Evolutionary conservation across 2,329 filamentous ascomycete genomes (phyloP).

Genomic region (Pseudogymnoascus pannorum): DNA sequence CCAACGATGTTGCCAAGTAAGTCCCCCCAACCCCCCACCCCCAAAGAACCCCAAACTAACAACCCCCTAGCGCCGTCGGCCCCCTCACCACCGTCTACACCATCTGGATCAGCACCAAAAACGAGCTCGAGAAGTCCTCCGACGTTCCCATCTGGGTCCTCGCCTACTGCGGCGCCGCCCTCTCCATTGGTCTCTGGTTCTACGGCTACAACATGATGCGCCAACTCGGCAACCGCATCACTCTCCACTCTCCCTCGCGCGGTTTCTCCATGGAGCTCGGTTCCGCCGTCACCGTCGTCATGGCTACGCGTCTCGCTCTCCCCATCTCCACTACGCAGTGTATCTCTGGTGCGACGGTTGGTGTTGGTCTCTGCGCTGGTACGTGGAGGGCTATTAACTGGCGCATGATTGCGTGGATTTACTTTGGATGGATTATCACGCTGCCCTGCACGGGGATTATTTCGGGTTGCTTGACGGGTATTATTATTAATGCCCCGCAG

Average conservation of each 20-base stretch:
- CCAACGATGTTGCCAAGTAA: constrained; percentile 62
- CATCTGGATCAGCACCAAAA: constrained; percentile 45
- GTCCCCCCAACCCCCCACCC: neutral
- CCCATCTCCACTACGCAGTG: constrained; percentile 47
- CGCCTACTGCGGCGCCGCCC: constrained; percentile 27
- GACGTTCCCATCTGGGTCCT: constrained; percentile 55
- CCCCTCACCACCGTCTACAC: constrained; percentile 57
- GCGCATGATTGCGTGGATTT: constrained; percentile 54
- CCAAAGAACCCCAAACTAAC: neutral
- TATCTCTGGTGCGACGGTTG: neutral
- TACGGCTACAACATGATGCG: constrained; percentile 60
- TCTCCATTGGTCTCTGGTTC: constrained; percentile 46
- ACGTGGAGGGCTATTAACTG: constrained; percentile 46
- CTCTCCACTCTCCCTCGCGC: constrained; percentile 53
- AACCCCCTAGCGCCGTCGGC: constrained; percentile 42
- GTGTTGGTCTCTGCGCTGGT: constrained; percentile 6
- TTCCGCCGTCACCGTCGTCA: constrained; percentile 53
- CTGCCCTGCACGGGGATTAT: constrained; percentile 50
- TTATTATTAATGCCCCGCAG: constrained; percentile 54
- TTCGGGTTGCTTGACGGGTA: constrained; percentile 53
- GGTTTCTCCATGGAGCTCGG: constrained; percentile 56
- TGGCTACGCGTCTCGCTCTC: constrained; percentile 55
- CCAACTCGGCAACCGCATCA: constrained; percentile 54
- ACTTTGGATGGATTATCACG: constrained; percentile 53
- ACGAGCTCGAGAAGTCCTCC: constrained; percentile 30